phyloP scores from a whole-genome alignment of 2,329 filamentous ascomycete species.

The Stachybotrys chlorohalonatus region DNA sequence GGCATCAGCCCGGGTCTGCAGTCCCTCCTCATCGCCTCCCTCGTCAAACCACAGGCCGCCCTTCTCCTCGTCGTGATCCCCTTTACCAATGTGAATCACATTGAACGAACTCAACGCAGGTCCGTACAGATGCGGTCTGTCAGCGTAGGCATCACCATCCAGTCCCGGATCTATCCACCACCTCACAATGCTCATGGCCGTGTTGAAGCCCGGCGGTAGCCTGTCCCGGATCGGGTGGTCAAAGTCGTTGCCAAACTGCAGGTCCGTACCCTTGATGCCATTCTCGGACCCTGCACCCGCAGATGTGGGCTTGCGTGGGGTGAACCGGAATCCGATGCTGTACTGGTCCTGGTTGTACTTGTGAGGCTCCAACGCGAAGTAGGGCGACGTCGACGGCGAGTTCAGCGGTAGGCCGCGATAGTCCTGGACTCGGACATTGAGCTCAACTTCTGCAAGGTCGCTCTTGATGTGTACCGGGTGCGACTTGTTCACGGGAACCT shows the following conservation, averaged over 20 bases:
- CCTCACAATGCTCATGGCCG: conserved; percentile 76
- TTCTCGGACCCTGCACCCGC: conserved; percentile 7
- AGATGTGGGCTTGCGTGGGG: conserved; percentile 44
- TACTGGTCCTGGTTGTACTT: conserved; percentile 65
- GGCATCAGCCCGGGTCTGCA: conserved; percentile 31
- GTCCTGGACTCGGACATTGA: conserved; percentile 65
- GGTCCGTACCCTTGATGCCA: conserved; percentile 57
- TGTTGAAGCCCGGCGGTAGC: conserved; percentile 77
- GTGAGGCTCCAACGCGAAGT: conserved; percentile 68
- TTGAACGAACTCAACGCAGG: conserved; percentile 76
- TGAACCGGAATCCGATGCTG: conserved; percentile 71
- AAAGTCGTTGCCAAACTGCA: conserved; percentile 95
- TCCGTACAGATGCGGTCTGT: conserved; percentile 79
- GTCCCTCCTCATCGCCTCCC: conserved; percentile 51
- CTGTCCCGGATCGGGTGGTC: conserved; percentile 81
- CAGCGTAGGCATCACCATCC: conserved; percentile 82
- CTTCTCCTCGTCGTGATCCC: conserved; percentile 34
- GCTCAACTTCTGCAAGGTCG: conserved; percentile 52
- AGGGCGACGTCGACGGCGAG: conserved; percentile 62
- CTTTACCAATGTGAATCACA: conserved; percentile 55
- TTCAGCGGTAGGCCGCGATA: conserved; percentile 60
- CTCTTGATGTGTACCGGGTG: conserved; percentile 54
- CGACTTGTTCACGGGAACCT: conserved; percentile 67
- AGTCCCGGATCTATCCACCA: conserved; percentile 89
- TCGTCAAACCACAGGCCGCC: conserved; percentile 54